These are phyloP conservation scores for Kodamaea anthophila DNA, from an alignment of 1,139 yeast genomes.

Conservation along the genomic window DNA sequence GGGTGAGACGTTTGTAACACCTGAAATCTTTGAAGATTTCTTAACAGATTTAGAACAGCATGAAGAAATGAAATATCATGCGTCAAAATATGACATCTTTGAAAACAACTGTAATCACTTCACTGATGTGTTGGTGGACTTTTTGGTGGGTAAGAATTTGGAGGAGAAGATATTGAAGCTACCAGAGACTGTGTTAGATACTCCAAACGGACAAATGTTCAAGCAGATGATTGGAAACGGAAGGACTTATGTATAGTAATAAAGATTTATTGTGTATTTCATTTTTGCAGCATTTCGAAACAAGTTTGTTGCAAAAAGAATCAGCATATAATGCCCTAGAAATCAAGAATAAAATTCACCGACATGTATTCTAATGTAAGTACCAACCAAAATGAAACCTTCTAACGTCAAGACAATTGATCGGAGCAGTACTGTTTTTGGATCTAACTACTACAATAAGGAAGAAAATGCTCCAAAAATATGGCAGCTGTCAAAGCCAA, in stretches of 20 bases:
- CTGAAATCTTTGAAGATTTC: conserved; percentile 49
- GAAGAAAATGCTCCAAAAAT: too few species aligned
- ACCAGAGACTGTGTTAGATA: conserved; percentile 51
- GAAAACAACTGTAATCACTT: conserved; percentile 69
- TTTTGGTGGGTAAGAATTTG: conserved; percentile 47
- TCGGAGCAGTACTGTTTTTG: too few species aligned
- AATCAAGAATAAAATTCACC: too few species aligned
- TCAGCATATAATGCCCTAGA: too few species aligned
- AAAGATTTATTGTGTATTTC: background rate
- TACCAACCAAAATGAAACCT: background rate
- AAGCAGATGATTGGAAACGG: conserved; percentile 31
- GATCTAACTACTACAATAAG: too few species aligned
- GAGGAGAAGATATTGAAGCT: conserved; percentile 46
- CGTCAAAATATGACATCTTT: conserved; percentile 50
- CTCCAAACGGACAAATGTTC: conserved; percentile 52
- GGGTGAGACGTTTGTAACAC: conserved; percentile 49
- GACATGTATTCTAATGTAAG: too few species aligned
- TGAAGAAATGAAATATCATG: conserved; percentile 38
- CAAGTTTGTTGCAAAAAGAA: conserved; percentile 3
- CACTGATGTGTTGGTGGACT: conserved; percentile 52
- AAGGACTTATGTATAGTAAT: conserved; percentile 7
- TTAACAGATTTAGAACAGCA: conserved; percentile 40
- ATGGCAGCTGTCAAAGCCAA: too few species aligned
- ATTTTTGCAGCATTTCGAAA: conserved; percentile 1
- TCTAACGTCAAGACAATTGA: too few species aligned